These are phyloP conservation scores for Aspergillus quadrilineatus DNA, from an alignment of 2,329 filamentous ascomycete genomes.

Conservation along the genomic window DNA sequence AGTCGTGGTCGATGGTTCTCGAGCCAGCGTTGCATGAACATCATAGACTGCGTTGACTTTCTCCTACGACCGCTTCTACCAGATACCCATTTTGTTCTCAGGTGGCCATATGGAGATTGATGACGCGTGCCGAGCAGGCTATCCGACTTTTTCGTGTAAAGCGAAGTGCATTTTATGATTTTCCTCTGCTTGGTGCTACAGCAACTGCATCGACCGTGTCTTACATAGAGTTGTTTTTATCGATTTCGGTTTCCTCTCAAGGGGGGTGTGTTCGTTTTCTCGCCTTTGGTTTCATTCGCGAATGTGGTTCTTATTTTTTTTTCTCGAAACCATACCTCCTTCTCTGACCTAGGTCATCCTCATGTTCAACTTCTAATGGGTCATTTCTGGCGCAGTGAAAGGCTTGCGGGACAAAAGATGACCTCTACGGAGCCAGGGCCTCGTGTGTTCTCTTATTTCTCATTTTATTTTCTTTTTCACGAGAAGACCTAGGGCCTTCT, in stretches of 20 bases:
- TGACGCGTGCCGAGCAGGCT: conserved; percentile 40
- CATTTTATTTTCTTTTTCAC: conserved; percentile 6
- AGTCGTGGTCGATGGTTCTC: conserved; percentile 30
- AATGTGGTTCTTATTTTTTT: conserved; percentile 23
- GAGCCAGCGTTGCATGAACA: conserved; percentile 46
- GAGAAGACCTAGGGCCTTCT: conserved; percentile 23
- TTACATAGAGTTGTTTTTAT: conserved; percentile 35
- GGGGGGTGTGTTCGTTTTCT: conserved; percentile 30
- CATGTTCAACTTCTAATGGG: conserved; percentile 15
- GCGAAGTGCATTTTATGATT: conserved; percentile 42
- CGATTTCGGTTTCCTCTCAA: conserved; percentile 42
- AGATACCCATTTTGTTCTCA: conserved; percentile 50
- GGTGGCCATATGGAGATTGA: conserved; percentile 40
- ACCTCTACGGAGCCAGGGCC: conserved; percentile 2
- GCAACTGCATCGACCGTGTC: conserved; percentile 41
- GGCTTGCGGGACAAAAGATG: conserved; percentile 14
- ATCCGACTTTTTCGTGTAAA: conserved; percentile 36
- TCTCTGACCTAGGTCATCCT: conserved; percentile 25
- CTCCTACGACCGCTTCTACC: conserved; percentile 45
- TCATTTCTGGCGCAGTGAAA: conserved; percentile 11
- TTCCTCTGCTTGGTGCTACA: conserved; percentile 41
- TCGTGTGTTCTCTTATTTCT: conserved; percentile 5
- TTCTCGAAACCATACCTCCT: conserved; percentile 25
- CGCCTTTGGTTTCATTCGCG: conserved; percentile 22
- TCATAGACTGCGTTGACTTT: conserved; percentile 55